Base-by-base conservation (phyloP, 192 early-diverging fungal genomes). In the Chytriomyces confervae region DNA sequence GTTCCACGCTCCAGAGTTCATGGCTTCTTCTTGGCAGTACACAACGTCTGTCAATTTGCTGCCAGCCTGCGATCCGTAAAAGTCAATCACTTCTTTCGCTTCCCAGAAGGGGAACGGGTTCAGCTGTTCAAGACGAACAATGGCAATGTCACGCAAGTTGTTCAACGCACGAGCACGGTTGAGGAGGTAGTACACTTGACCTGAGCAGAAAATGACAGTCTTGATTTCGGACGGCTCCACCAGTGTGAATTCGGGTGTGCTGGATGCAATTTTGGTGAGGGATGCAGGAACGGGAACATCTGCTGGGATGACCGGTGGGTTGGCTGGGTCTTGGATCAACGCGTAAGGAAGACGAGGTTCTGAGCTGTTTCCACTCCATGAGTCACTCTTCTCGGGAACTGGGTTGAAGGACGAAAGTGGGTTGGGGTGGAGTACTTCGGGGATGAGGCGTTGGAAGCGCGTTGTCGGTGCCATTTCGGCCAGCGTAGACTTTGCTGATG, bases 131-230 rank as follows among this genome's bases (percentile, higher is more conserved):
- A 98, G 77, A 77, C 96, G 92, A 69, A 95, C 96, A 82, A 99
- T 96, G 64, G 92, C 96, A 53, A 96, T 86, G 82, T 98, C 83
- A 71, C 89, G 83, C 68, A 98, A 85, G 79, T 95, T 90, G 94
- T 99, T 99, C 53, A 94, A 85, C 67, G 93, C 92, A 76, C 96
- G 92, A 13, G 97, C 96, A 81, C 90, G 90, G 72, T 92, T 80
- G 66, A 97, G 88, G 3, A 93, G 87, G 89, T 98, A 99, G 91
- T 99, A 99, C 57, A 99, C 96, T 83, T 99, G 96, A 73, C 97
- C 97, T 57, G 94, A 87, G 83, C 97, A 99, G 87, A 99, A 89
- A 79, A 99, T 91, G 79, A 97, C 91, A 45, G 94, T 95, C 81
- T 89, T 93, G 86, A 97, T 94, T 79, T 95, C 82, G 81, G 97